These are phyloP conservation scores for Xerocomellus amylosporus DNA, from an alignment of 768 basidiomycete species.

Conservation along the genomic window DNA sequence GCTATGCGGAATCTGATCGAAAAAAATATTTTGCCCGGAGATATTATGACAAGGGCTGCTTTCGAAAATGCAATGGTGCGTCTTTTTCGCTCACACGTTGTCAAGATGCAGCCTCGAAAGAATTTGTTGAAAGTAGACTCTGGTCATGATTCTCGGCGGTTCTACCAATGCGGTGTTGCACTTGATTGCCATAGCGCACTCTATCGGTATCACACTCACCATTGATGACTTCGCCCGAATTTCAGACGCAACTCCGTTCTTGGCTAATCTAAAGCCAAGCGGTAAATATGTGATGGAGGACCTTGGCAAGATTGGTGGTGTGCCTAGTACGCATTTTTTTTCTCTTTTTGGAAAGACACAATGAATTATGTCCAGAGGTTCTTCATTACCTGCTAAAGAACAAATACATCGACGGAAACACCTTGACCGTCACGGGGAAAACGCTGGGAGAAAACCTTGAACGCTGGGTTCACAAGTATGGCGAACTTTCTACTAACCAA, in stretches of 20 bases:
- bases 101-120: conserved; percentile 5
- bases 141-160: conserved; percentile 96
- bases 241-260: conserved; percentile 89
- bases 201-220: conserved; percentile 83
- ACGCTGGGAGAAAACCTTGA: conserved; percentile 93
- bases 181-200: conserved; percentile 94
- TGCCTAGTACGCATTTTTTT: conserved; percentile 67
- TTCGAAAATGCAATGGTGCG: conserved; percentile 97
- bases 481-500: conserved; percentile 69
- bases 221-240: conserved; percentile 94
- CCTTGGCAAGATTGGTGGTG: conserved; percentile 92
- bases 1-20: conserved; percentile 86
- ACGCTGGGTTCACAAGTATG: conserved; percentile 77
- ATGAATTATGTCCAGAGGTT: conserved; percentile 53
- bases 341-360: background rate
- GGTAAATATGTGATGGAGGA: conserved; percentile 99
- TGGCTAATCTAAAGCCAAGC: conserved; percentile 95
- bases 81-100: conserved; percentile 6
- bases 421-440: conserved; percentile 85
- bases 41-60: conserved; percentile 95
- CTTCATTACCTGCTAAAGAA: conserved; percentile 83
- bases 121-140: conserved; percentile 49
- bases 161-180: conserved; percentile 98
- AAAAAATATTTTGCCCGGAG: conserved; percentile 87
- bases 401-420: conserved; percentile 86